Conservation (phyloP, 148 eudicot genomes). For the Fallopia convolvulus region DNA sequence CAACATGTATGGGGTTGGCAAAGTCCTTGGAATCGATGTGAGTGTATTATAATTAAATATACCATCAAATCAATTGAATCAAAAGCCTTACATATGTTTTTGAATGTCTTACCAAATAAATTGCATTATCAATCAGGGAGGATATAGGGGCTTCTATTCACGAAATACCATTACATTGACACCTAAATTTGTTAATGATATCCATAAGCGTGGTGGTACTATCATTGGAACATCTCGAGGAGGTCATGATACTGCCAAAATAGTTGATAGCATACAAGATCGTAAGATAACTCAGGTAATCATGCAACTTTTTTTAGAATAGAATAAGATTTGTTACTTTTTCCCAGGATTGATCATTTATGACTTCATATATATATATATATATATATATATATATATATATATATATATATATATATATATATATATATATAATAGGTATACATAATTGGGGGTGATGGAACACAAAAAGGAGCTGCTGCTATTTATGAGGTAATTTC, state of each 20-base stretch:
- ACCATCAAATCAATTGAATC: too few relatives aligned
- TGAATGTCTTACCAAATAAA: not conserved
- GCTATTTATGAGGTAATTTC: constrained; percentile 56
- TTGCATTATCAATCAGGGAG: constrained; percentile 43
- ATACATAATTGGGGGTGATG: constrained; percentile 92
- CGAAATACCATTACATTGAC: constrained; percentile 61
- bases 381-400: too few relatives aligned
- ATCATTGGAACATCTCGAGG: constrained; percentile 86
- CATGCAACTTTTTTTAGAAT: not conserved
- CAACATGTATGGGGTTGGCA: constrained; percentile 76
- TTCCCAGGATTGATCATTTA: not conserved
- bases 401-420: too few relatives aligned
- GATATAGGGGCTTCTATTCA: constrained; percentile 82
- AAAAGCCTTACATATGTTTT: too few relatives aligned
- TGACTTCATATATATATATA: not conserved
- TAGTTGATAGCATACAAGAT: constrained; percentile 93
- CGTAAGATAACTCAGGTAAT: constrained; percentile 83
- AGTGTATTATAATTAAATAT: constrained; percentile 19
- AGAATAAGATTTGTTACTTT: not conserved
- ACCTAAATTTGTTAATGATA: constrained; percentile 73
- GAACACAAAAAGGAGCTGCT: constrained; percentile 88
- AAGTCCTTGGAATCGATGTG: constrained; percentile 77
- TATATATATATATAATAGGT: constrained; percentile 55
- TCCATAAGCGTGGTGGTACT: constrained; percentile 95
- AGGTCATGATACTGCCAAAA: constrained; percentile 84